These are phyloP conservation scores for Hanseniaspora nectarophila DNA, from an alignment of 805 yeast species.

Conservation along the genomic window DNA sequence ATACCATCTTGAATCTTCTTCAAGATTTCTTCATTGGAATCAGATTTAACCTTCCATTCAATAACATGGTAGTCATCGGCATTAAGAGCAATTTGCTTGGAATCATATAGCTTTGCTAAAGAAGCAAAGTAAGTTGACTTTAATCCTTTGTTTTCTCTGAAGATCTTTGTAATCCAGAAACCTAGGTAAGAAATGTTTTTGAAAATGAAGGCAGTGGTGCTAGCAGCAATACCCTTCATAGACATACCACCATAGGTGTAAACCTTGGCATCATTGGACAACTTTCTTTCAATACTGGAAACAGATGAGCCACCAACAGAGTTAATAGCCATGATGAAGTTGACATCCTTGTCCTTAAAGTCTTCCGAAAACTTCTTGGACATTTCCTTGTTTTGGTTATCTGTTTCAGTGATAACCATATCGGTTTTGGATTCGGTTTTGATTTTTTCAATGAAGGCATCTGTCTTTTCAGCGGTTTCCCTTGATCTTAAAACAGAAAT, in stretches of 20 bases:
- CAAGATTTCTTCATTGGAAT: constrained; percentile 34
- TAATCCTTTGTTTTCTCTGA: constrained; percentile 45
- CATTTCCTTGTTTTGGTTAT: constrained; percentile 50
- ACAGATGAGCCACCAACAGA: constrained; percentile 88
- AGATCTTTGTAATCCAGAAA: constrained; percentile 78
- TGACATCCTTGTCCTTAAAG: constrained; percentile 33
- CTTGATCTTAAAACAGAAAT: constrained; percentile 82
- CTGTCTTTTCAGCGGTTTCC: constrained; percentile 54
- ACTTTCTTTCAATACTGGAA: constrained; percentile 70
- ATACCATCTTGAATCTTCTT: constrained; percentile 37
- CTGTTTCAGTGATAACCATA: constrained; percentile 73
- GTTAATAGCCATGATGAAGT: constrained; percentile 69
- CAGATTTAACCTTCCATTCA: constrained; percentile 25
- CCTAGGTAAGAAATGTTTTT: constrained; percentile 79
- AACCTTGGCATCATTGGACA: constrained; percentile 60
- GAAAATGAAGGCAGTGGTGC: constrained; percentile 80
- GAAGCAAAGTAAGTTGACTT: constrained; percentile 45
- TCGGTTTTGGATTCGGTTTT: constrained; percentile 16
- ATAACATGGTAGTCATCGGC: constrained; percentile 32
- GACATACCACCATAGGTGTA: constrained; percentile 98
- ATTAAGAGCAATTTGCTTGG: constrained; percentile 46
- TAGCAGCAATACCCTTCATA: constrained; percentile 81
- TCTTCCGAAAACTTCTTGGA: constrained; percentile 39
- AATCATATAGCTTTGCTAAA: constrained; percentile 46
- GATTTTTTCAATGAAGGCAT: constrained; percentile 24